phyloP scores from a whole-genome alignment of 2,329 filamentous ascomycete genomes.

The Cladosporium sp. region DNA sequence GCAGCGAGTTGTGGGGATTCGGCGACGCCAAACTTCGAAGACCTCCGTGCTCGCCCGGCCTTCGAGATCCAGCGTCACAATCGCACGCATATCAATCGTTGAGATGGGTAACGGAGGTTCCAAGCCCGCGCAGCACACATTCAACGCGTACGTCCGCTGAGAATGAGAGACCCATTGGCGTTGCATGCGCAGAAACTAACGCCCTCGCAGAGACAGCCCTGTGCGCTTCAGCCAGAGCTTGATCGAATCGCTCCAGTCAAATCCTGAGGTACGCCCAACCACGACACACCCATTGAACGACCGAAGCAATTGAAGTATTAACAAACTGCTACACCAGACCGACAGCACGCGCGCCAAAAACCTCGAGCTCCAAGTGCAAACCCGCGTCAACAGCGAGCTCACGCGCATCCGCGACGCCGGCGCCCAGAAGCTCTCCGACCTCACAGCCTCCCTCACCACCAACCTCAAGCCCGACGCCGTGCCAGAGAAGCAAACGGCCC shows the following conservation, averaged over 20 bases:
- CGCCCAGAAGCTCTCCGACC: constrained; percentile 62
- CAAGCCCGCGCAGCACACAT: constrained; percentile 61
- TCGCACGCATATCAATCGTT: constrained; percentile 11
- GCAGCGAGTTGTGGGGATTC: neutral
- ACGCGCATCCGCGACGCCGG: constrained; percentile 71
- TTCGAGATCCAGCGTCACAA: constrained; percentile 6
- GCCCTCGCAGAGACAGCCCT: constrained; percentile 50
- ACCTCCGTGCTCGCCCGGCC: constrained; percentile 12
- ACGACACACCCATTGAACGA: neutral
- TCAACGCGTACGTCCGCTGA: constrained; percentile 50
- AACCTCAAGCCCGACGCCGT: constrained; percentile 22
- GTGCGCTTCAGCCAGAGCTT: constrained; percentile 75
- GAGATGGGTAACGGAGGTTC: constrained; percentile 61
- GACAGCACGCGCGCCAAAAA: constrained; percentile 80
- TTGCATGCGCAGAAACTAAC: constrained; percentile 12
- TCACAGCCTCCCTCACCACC: constrained; percentile 53
- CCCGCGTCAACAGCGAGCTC: constrained; percentile 81
- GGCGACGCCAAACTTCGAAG: constrained; percentile 1
- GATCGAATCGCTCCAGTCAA: constrained; percentile 76
- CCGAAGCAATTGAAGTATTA: neutral
- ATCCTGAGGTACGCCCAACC: constrained; percentile 65
- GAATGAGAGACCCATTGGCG: neutral
- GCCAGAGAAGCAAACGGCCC: constrained; percentile 17
- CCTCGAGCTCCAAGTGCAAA: constrained; percentile 82
- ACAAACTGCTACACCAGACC: constrained; percentile 54